Percentiles rank a stretch among this genome's conserved stretches.
These are phyloP conservation scores for Tothia fuscella DNA, from an alignment of 2,329 filamentous ascomycete genomes.

Conservation along the genomic window DNA sequence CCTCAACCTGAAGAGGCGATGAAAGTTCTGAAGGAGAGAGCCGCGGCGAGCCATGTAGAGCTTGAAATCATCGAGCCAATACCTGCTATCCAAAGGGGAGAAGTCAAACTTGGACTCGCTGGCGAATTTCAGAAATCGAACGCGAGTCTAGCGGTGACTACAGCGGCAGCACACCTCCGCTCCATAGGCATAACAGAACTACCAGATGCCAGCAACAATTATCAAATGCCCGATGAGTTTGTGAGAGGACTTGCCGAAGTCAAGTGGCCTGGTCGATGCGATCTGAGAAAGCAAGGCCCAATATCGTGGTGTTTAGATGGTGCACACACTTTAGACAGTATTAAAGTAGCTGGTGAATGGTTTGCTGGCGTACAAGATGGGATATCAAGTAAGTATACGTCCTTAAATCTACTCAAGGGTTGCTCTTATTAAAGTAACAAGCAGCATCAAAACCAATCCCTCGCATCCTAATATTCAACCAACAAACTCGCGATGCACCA, in stretches of 20 bases:
- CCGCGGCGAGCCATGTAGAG: slow-evolving; percentile 35
- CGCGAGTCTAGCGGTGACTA: slow-evolving; percentile 47
- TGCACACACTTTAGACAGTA: slow-evolving; percentile 76
- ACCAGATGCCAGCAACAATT: slow-evolving; percentile 27
- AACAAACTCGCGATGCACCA: slow-evolving; percentile 69
- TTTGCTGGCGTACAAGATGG: slow-evolving; percentile 38
- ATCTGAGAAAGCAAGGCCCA: slow-evolving; percentile 46
- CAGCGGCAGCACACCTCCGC: slow-evolving; percentile 47
- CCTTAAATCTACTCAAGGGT: not conserved
- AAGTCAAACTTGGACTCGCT: slow-evolving; percentile 44
- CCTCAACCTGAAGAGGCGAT: slow-evolving; percentile 44
- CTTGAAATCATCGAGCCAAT: slow-evolving; percentile 39
- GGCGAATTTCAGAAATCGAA: slow-evolving; percentile 53
- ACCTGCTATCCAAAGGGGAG: slow-evolving; percentile 30
- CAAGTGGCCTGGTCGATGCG: slow-evolving; percentile 64
- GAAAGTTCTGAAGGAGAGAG: slow-evolving; percentile 43
- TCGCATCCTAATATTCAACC: slow-evolving; percentile 76
- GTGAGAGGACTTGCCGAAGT: slow-evolving; percentile 53
- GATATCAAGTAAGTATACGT: slow-evolving; percentile 3
- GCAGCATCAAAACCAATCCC: slow-evolving; percentile 14
- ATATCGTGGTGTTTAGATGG: slow-evolving; percentile 71
- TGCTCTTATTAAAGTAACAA: slow-evolving; percentile 7
- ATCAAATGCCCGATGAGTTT: slow-evolving; percentile 48
- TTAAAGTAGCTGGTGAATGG: slow-evolving; percentile 66
- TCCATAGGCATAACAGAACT: slow-evolving; percentile 29